A percentile compares a stretch with the other conserved stretches of the same genome.
These are phyloP conservation scores for Cercospora sp. DNA, from an alignment of 2,329 filamentous ascomycete species.

Conservation along the genomic window DNA sequence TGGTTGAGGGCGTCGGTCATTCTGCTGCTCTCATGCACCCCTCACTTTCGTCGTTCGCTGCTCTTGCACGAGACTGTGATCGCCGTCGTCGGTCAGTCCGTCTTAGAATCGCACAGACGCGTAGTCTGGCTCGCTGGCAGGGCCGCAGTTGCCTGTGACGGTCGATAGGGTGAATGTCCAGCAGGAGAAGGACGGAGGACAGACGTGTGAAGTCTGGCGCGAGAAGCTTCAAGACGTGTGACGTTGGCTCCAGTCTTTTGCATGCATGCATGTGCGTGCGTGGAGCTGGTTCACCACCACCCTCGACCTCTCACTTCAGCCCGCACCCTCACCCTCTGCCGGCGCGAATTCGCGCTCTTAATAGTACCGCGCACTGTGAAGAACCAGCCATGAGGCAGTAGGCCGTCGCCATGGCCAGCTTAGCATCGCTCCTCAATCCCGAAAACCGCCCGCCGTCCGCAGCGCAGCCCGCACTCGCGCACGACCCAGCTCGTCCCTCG, in stretches of 20 bases:
- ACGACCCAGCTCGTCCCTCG: conserved; percentile 17
- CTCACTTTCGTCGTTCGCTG: neutral
- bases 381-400: neutral
- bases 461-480: conserved; percentile 25
- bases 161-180: neutral
- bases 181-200: neutral
- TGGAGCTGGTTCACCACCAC: neutral
- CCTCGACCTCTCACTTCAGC: neutral
- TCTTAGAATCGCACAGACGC: neutral
- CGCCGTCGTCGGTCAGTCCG: neutral
- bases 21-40: conserved; percentile 10
- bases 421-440: conserved; percentile 44
- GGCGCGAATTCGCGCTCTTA: neutral
- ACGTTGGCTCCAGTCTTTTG: neutral
- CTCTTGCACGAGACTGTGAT: neutral
- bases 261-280: neutral
- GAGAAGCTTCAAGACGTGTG: neutral
- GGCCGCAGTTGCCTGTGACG: neutral
- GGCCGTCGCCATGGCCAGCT: conserved; percentile 29
- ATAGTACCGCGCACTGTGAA: neutral
- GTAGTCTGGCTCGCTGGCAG: neutral
- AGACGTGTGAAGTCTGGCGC: neutral
- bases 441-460: conserved; percentile 28
- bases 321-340: neutral
- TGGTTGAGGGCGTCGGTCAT: neutral